Base-by-base conservation (phyloP, 768 basidiomycete genomes). In the Saitozyma podzolica region DNA sequence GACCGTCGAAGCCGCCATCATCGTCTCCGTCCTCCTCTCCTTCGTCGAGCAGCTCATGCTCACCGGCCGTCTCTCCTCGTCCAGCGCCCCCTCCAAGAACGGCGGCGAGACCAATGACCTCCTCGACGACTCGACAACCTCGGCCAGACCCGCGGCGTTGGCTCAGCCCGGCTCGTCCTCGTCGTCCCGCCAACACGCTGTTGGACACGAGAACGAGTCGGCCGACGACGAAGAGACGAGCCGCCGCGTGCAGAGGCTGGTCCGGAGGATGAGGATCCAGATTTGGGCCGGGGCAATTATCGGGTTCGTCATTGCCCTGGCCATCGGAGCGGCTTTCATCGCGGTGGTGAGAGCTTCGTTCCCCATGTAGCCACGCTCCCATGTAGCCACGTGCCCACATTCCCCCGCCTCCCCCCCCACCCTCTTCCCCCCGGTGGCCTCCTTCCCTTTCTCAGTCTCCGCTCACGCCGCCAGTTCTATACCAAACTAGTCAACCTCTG, bases 291-390 rank as follows among this genome's bases (percentile, higher is more conserved):
- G 92, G 14, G 85, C 89, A 1, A 80, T 81, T 7, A 66, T 85
- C 37, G 95, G 95, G 9, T 82, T 97, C n/a, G 76, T 89, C 62
- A 81, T 92, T 50, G 88, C 95, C 6, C 77, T 90, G 20, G 84
- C 88, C 40, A 88, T 97, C 62, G 94, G 94, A 41, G 92, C 90
- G 10, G 87, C 91, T 2, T 96, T 95, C 80, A 89, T 97, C 64
- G 92, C 89, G 8, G 85, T 96, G 48, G 80, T 81, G 56, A 61
- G 80, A 78, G 5, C n/a, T n/a, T n/a, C n/a, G n/a, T n/a, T n/a
- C n/a, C n/a, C n/a, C n/a, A n/a, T n/a, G n/a, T n/a, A n/a, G n/a
- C n/a, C n/a, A n/a, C n/a, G n/a, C n/a, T n/a, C n/a, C n/a, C n/a
- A n/a, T n/a, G n/a, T n/a, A n/a, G n/a, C n/a, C n/a, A n/a, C n/a